phyloP scores from a whole-genome alignment of 2,329 filamentous ascomycete genomes.

The Plenodomus biglobosus region DNA sequence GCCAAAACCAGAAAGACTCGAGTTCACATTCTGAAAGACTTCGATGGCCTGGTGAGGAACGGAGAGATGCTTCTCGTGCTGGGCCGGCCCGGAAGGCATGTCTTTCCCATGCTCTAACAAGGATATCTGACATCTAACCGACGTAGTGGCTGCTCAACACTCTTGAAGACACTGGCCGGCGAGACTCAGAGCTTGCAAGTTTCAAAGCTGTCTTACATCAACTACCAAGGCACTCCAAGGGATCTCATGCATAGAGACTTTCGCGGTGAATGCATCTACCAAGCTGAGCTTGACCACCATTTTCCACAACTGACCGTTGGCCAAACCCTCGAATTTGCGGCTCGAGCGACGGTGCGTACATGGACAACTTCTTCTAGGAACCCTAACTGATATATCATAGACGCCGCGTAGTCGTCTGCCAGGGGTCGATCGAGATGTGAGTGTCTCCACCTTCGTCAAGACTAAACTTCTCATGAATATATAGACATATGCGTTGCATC shows the following conservation, averaged over 20 bases:
- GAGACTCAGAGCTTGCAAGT: background rate
- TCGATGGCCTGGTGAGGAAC: background rate
- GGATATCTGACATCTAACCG: no score
- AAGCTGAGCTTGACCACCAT: conserved; percentile 78
- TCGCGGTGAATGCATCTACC: conserved; percentile 77
- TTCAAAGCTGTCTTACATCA: background rate
- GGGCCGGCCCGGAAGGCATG: conserved; percentile 40
- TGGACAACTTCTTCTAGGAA: no score
- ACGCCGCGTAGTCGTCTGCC: no score
- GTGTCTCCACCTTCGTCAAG: no score
- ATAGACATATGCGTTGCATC: background rate
- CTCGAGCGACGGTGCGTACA: conserved; percentile 57
- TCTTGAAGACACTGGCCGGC: conserved; percentile 56
- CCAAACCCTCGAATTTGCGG: conserved; percentile 77
- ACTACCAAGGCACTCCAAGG: conserved; percentile 56
- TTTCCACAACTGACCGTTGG: conserved; percentile 79
- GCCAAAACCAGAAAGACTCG: no score
- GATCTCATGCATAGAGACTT: conserved; percentile 73
- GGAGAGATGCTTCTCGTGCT: conserved; percentile 49
- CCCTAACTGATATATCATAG: no score
- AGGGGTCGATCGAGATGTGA: no score
- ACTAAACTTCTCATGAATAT: no score
- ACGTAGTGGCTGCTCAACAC: conserved; percentile 59
- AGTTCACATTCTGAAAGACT: background rate
- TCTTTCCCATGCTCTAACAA: no score